Evolutionary conservation across 2,329 filamentous ascomycete species (phyloP).

Genomic region (Fusarium neocosmosporiellum): DNA sequence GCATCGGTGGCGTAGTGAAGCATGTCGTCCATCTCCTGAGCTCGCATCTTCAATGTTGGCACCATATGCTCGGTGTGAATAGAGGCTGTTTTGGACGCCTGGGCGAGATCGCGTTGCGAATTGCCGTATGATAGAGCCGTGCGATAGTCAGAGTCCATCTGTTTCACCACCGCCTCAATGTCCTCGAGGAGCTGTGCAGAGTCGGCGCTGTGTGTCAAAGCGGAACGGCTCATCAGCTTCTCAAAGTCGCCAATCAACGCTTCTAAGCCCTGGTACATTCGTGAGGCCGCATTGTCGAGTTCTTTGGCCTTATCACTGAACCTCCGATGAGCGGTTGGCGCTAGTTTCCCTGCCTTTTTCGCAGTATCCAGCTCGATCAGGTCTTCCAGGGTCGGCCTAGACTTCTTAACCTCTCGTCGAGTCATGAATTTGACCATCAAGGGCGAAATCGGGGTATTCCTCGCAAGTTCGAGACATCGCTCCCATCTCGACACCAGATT

Average conservation of each 20-base stretch:
- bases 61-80: conserved; percentile 72
- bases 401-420: conserved; percentile 54
- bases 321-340: conserved; percentile 66
- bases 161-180: conserved; percentile 85
- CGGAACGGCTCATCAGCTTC: conserved; percentile 64
- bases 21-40: conserved; percentile 71
- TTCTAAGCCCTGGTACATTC: conserved; percentile 71
- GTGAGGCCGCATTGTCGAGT: conserved; percentile 69
- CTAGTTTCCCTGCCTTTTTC: conserved; percentile 76
- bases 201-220: conserved; percentile 70
- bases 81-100: conserved; percentile 72
- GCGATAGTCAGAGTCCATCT: conserved; percentile 88
- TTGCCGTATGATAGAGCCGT: conserved; percentile 76
- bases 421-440: conserved; percentile 77
- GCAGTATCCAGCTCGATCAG: conserved; percentile 81
- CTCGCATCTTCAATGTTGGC: conserved; percentile 67
- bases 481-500: conserved; percentile 75
- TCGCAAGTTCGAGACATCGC: conserved; percentile 72
- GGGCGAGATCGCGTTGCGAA: conserved; percentile 68
- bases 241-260: conserved; percentile 72
- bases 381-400: conserved; percentile 73
- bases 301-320: conserved; percentile 70
- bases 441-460: conserved; percentile 71
- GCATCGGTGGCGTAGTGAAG: conserved; percentile 69
- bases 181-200: conserved; percentile 80